These are phyloP conservation scores for Penstemon newberryi DNA, from an alignment of 257 asterid genomes.

Conservation along the genomic window DNA sequence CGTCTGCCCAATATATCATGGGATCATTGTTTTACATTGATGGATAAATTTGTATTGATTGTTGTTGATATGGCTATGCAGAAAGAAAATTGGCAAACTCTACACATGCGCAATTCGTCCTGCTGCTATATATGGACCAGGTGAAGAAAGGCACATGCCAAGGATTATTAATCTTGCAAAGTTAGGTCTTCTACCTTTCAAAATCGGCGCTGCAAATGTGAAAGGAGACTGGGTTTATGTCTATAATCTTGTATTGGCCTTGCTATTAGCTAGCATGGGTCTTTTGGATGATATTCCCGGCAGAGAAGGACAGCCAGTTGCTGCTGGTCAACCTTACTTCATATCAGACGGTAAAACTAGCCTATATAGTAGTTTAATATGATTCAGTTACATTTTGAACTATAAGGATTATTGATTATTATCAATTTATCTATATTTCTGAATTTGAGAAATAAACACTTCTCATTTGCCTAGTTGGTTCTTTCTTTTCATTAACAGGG, in stretches of 20 bases:
- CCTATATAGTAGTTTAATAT: not conserved
- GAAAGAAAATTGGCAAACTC: conserved; percentile 58
- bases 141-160: conserved; percentile 95
- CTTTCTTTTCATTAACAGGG: conserved; percentile 48
- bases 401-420: not conserved
- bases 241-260: conserved; percentile 81
- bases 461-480: conserved; percentile 6
- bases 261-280: conserved; percentile 96
- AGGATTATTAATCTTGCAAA: conserved; percentile 76
- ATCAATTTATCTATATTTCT: no score
- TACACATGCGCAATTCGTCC: conserved; percentile 94
- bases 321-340: conserved; percentile 93
- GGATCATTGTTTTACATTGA: not conserved
- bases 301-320: conserved; percentile 69
- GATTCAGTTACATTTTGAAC: conserved; percentile 5
- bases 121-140: conserved; percentile 97
- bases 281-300: conserved; percentile 93
- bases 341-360: conserved; percentile 79
- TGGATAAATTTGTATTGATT: conserved; percentile 17
- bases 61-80: conserved; percentile 32
- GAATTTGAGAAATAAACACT: not conserved
- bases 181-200: conserved; percentile 82
- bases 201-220: conserved; percentile 56
- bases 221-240: conserved; percentile 90
- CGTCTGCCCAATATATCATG: not conserved